Conservation (phyloP, 2,329 filamentous ascomycete species). For the Knufia fluminis region DNA sequence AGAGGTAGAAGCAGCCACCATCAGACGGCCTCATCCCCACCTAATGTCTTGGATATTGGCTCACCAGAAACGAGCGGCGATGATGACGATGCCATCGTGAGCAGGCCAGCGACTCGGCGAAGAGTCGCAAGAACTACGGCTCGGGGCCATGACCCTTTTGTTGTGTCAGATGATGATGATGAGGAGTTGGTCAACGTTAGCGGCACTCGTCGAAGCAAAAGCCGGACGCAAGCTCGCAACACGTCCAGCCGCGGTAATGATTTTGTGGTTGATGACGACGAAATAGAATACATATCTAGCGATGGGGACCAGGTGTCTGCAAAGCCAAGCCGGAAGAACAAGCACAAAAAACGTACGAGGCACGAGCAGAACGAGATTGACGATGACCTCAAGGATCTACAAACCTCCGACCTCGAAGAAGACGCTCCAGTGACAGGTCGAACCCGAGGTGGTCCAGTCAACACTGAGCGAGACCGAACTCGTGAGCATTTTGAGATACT, state of each 20-base stretch:
- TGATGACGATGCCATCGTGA: slow-evolving; percentile 21
- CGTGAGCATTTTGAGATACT: slow-evolving; percentile 36
- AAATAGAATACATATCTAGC: slow-evolving; percentile 18
- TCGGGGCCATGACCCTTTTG: slow-evolving; percentile 21
- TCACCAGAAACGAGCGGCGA: slow-evolving; percentile 26
- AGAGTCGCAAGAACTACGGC: slow-evolving; percentile 21
- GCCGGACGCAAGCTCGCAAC: slow-evolving; percentile 23
- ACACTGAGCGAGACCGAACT: slow-evolving; percentile 31
- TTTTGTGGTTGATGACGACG: slow-evolving; percentile 23
- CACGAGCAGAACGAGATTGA: slow-evolving; percentile 35
- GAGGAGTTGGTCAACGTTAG: slow-evolving; percentile 10
- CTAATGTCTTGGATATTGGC: slow-evolving; percentile 12
- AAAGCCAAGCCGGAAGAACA: not conserved
- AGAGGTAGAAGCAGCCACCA: not conserved
- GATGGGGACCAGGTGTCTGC: slow-evolving; percentile 1
- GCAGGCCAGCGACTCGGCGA: slow-evolving; percentile 12
- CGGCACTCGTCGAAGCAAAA: slow-evolving; percentile 15
- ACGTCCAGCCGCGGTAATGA: slow-evolving; percentile 22
- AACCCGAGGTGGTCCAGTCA: slow-evolving; percentile 33
- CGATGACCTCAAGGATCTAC: slow-evolving; percentile 37
- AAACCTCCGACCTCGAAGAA: slow-evolving; percentile 31
- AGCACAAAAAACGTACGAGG: slow-evolving; percentile 5
- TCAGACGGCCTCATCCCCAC: not conserved
- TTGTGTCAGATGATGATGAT: slow-evolving; percentile 22
- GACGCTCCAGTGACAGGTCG: slow-evolving; percentile 28